Conservation (phyloP, 78 protist species). For the Isochrysis galbana region DNA sequence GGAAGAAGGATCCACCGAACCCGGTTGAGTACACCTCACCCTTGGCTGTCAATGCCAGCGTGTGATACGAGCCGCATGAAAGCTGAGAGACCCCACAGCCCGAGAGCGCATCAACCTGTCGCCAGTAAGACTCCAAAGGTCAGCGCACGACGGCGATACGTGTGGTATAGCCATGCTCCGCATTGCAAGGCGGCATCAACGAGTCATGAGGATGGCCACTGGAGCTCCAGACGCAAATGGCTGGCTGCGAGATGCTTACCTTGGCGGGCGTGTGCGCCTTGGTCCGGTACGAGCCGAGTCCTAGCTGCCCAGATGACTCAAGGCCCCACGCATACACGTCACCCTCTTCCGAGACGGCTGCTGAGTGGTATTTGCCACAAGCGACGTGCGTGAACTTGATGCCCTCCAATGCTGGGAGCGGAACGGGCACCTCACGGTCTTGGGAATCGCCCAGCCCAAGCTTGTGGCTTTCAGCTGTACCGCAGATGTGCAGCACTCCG, state of each 20-base stretch:
- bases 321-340: constrained; percentile 15
- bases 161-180: too few species aligned
- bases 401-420: neutral
- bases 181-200: too few species aligned
- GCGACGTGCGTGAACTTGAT: neutral
- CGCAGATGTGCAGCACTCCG: constrained; percentile 7
- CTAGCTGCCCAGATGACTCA: neutral
- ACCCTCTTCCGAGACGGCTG: neutral
- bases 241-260: too few species aligned
- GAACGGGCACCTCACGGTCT: neutral
- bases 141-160: too few species aligned
- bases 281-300: neutral
- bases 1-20: neutral
- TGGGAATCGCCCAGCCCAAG: neutral
- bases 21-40: neutral
- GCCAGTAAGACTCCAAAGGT: neutral
- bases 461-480: neutral
- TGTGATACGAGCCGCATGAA: neutral
- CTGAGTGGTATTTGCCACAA: neutral
- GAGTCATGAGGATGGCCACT: too few species aligned
- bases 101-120: neutral
- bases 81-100: neutral
- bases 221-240: too few species aligned
- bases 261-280: neutral
- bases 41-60: neutral